Conservation (phyloP, 2,329 filamentous ascomycete genomes). For the Talaromyces sp. region DNA sequence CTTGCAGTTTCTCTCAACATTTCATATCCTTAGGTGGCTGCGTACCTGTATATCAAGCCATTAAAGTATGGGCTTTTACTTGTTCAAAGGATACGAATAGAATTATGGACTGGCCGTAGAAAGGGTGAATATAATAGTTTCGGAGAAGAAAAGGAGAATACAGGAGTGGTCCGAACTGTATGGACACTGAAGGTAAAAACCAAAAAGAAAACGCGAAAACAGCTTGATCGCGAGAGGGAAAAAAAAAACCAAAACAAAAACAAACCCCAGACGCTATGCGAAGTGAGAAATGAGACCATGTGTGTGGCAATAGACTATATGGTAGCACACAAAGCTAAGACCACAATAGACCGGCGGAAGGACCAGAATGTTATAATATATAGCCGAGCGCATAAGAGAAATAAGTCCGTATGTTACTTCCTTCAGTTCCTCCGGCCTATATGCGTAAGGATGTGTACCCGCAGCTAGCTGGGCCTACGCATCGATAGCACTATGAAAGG, state of each 20-base stretch:
- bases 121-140: constrained; percentile 8
- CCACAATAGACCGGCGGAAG: constrained; percentile 1
- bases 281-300: constrained; percentile 35
- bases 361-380: neutral
- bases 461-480: neutral
- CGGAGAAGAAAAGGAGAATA: constrained; percentile 11
- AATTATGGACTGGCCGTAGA: neutral
- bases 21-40: too few species aligned
- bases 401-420: neutral
- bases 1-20: too few species aligned
- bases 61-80: neutral
- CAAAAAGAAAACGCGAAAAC: constrained; percentile 3
- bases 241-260: constrained; percentile 23
- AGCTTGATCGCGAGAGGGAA: neutral
- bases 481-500: neutral
- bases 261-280: constrained; percentile 43
- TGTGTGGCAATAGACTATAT: constrained; percentile 24
- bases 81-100: neutral
- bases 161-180: constrained; percentile 16
- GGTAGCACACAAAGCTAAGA: constrained; percentile 17
- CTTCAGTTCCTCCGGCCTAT: neutral
- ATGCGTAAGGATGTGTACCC: constrained; percentile 3
- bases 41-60: too few species aligned
- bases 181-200: constrained; percentile 5
- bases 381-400: neutral